Evolutionary conservation across 2,329 filamentous ascomycete species (phyloP), one percentile per base, ranked within the genome.

Genomic region (Penicillium capsulatum): DNA sequence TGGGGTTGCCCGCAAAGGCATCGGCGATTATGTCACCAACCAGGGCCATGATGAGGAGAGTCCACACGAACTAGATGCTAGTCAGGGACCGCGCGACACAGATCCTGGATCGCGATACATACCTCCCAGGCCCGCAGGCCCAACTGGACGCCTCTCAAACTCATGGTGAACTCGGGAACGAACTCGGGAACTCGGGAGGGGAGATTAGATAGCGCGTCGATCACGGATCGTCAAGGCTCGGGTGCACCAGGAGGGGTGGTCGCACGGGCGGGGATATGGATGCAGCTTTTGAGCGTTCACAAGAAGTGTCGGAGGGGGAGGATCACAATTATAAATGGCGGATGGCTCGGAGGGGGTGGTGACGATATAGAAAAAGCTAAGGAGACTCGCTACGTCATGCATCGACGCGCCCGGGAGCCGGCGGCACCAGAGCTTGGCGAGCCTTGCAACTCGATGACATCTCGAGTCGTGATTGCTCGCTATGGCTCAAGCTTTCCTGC

Each of bases 1-100:
- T 68, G 2, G 77, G 73, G 53, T 79, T 76, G 17, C 78, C 75
- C 36, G 66, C 54, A 42, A 65, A 66, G 3, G 72, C 64, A 27
- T 71, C 65, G 36, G 70, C 68, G 57, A 83, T 79, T 68, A 81
- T 80, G 69, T 81, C 79, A 51, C 78, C 80, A 51, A 80, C 60
- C 31, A 83, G 68, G 9, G 77, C 70, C 68, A 81, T 76, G 56
- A 81, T 63, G 54, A 83, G 70, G 40, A 81, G 59, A 22, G 76
- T 69, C 66, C 73, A 80, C 55, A 80, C 34, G 62, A 81, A 76
- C 77, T 82, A 29, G 17, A 26, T 17, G 6, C 26, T 7, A 5
- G 26, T 28, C 13, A 28, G 26, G 4, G 4, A n/a, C 13, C 11
- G 9, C 10, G 26, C 10, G n/a, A 28, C 8, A 28, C 8, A 19